Conservation (phyloP, 1,139 yeast species). For the Diutina neorugosa region DNA sequence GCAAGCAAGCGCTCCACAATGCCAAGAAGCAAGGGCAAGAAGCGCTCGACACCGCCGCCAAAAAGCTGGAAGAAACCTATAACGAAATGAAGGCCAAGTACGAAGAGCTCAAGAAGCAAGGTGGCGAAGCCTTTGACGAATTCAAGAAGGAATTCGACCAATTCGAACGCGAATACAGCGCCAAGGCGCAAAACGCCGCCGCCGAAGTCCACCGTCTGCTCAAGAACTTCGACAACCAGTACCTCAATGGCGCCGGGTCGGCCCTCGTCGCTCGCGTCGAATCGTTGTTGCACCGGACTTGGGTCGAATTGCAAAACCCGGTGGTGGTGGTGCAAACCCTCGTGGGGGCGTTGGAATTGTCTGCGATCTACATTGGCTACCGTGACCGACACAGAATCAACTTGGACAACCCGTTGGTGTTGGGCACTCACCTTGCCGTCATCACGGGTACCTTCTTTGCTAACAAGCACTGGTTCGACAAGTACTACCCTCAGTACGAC, state of each 20-base stretch:
- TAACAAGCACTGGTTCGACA: constrained; percentile 42
- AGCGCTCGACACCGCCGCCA: constrained; percentile 24
- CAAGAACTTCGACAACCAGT: neutral
- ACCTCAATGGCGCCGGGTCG: neutral
- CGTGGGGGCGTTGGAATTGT: constrained; percentile 36
- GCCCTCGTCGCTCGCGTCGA: neutral
- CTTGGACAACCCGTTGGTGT: constrained; percentile 31
- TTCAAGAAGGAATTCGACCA: constrained; percentile 6
- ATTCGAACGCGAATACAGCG: neutral
- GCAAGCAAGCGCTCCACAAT: constrained; percentile 33
- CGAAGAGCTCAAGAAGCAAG: constrained; percentile 21
- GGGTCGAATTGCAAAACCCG: constrained; percentile 45
- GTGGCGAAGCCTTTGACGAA: constrained; percentile 13
- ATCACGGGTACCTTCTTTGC: constrained; percentile 42
- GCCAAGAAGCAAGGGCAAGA: constrained; percentile 23
- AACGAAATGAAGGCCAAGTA: constrained; percentile 33
- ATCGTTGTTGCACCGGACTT: neutral
- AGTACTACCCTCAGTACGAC: constrained; percentile 39
- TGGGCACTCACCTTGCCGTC: constrained; percentile 41
- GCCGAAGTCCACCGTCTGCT: neutral
- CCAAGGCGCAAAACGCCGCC: neutral
- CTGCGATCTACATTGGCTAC: constrained; percentile 38
- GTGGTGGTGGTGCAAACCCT: constrained; percentile 45
- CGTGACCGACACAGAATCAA: constrained; percentile 43
- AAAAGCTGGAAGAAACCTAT: constrained; percentile 25